Conservation (phyloP, 2,329 filamentous ascomycete species). For the Colletotrichum simmondsii region DNA sequence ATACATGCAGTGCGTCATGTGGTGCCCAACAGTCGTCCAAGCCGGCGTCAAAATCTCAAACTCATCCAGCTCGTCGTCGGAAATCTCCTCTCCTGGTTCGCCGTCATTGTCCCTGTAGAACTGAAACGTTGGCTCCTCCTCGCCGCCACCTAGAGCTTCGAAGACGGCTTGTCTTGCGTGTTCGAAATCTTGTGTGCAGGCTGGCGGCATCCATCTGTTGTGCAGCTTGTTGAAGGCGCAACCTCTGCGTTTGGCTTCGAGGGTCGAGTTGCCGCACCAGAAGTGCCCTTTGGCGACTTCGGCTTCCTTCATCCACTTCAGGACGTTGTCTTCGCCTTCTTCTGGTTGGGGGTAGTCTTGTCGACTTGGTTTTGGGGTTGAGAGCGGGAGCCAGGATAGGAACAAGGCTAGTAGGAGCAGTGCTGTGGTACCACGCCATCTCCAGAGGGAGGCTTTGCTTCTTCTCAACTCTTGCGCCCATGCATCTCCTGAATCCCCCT, state of each 20-base stretch:
- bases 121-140: neutral
- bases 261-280: constrained; percentile 13
- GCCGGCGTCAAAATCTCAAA: constrained; percentile 2
- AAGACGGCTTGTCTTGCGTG: neutral
- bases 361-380: neutral
- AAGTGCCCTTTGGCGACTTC: neutral
- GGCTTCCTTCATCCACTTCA: constrained; percentile 21
- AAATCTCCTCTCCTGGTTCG: neutral
- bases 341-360: constrained; percentile 7
- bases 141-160: neutral
- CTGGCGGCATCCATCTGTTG: constrained; percentile 17
- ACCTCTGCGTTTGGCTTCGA: neutral
- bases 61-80: neutral
- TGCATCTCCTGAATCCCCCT: neutral
- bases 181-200: constrained; percentile 8
- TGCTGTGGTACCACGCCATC: neutral
- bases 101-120: constrained; percentile 10
- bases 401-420: neutral
- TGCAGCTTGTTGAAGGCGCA: constrained; percentile 23
- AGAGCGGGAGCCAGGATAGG: neutral
- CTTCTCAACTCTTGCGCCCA: neutral
- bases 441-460: neutral
- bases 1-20: constrained; percentile 23
- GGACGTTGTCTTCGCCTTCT: constrained; percentile 8
- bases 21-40: constrained; percentile 12